Evolutionary conservation across 1,284 basidiomycete species (phyloP), one percentile per base, ranked within the genome.

Genomic region (Cronartium ribicola): DNA sequence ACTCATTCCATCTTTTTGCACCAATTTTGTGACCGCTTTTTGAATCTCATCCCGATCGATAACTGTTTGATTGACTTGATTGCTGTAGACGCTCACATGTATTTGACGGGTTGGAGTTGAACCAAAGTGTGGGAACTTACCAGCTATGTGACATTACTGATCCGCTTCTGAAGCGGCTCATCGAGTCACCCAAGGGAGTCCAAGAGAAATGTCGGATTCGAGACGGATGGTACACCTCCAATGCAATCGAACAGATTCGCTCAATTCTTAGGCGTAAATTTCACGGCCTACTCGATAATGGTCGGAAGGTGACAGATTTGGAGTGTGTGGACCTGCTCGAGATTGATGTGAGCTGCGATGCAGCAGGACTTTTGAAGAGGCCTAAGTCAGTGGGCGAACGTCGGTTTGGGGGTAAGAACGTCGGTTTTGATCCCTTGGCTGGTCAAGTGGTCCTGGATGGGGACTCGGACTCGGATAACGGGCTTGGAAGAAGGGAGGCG

Each of bases 141-240:
- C 94, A 97, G 81, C 84, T 98, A 5, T 91, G 90, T 81, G 95
- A 98, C 81, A 90, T 98, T 76, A 83, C 84, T 10, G 96, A 98
- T 80, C 87, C 88, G 0, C 87, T 92, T 85, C 82, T 95, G 66
- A 86, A 86, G 76, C 84, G 84, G 62, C 88, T 93, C 85, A 90
- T 96, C 74, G 85, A 90, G 76, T 87, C 89, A 3, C 4, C 64
- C 10, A 68, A 55, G 14, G 76, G 77, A 59, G 75, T 78, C 39
- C 46, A 71, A 57, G 61, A 36, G 20, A 22, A 57, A 68, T 59
- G 66, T 22, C 65, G 90, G 89, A 88, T 90, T 81, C 85, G 87
- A 66, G 89, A 92, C 78, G 93, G 92, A 2, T 95, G 92, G 92
- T 95, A 89, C 79, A 87, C 86, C 1, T 84, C 86, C 0, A 85